These are phyloP conservation scores for Aspergillus jensenii DNA, from an alignment of 2,329 filamentous ascomycete genomes.

Conservation along the genomic window DNA sequence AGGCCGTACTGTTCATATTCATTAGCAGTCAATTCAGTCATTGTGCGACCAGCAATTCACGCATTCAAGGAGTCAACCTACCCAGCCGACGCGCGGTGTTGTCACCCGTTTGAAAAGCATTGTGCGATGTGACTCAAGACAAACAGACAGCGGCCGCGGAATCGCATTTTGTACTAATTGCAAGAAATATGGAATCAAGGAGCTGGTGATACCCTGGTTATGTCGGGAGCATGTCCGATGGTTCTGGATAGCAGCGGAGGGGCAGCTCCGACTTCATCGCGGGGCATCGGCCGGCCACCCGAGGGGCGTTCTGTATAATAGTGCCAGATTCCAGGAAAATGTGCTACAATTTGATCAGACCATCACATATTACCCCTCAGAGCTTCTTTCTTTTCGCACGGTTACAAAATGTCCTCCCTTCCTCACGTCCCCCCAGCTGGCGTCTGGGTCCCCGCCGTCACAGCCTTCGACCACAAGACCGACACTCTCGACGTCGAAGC, in stretches of 20 bases:
- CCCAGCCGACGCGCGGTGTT: constrained; percentile 35
- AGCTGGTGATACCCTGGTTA: neutral
- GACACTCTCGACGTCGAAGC: constrained; percentile 51
- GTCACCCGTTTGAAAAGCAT: neutral
- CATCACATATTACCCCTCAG: too few species aligned
- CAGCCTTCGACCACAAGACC: constrained; percentile 52
- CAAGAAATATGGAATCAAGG: neutral
- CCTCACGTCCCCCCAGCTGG: constrained; percentile 31
- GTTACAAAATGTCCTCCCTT: neutral
- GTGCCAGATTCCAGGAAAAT: neutral
- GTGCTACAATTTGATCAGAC: too few species aligned
- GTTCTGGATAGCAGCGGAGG: neutral
- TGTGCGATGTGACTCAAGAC: too few species aligned
- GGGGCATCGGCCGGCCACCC: neutral
- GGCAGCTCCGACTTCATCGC: neutral
- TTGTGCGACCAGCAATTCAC: neutral
- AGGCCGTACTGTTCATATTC: constrained; percentile 36
- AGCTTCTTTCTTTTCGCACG: too few species aligned
- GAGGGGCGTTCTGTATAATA: neutral
- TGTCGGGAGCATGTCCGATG: neutral
- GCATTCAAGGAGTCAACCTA: constrained; percentile 11
- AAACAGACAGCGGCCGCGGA: too few species aligned
- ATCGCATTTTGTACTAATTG: too few species aligned
- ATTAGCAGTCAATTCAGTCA: neutral
- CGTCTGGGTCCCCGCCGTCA: constrained; percentile 56